These are phyloP conservation scores for Termitomyces sp. DNA, from an alignment of 768 basidiomycete species.

Conservation along the genomic window DNA sequence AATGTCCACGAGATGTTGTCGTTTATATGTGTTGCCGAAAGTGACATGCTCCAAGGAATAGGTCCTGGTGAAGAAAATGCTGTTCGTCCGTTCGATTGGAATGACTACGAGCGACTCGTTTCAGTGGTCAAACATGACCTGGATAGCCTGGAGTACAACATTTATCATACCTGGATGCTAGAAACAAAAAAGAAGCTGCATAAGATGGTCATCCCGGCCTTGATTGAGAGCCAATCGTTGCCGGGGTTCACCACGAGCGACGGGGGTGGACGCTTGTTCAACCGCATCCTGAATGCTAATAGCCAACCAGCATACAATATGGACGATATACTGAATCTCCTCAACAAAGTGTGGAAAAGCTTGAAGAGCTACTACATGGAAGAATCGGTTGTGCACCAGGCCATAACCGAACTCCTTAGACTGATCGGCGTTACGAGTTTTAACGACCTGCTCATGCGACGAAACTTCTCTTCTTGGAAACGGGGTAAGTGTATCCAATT, in stretches of 20 bases:
- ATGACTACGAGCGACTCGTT: slow-evolving; percentile 93
- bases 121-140: slow-evolving; percentile 99
- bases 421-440: slow-evolving; percentile 96
- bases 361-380: slow-evolving; percentile 99
- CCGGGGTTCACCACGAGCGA: slow-evolving; percentile 98
- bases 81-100: slow-evolving; percentile 93
- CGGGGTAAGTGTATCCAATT: slow-evolving; percentile 62
- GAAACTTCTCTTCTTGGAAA: slow-evolving; percentile 99
- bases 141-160: slow-evolving; percentile 98
- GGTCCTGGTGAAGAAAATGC: slow-evolving; percentile 93
- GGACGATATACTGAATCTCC: slow-evolving; percentile 95
- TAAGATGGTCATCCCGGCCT: slow-evolving; percentile 99
- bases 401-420: slow-evolving; percentile 91
- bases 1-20: slow-evolving; percentile 99
- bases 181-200: slow-evolving; percentile 94
- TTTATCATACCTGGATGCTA: slow-evolving; percentile 99
- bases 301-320: slow-evolving; percentile 90
- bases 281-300: slow-evolving; percentile 84
- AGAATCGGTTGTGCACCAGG: slow-evolving; percentile 93
- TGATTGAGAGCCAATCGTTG: slow-evolving; percentile 96
- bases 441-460: slow-evolving; percentile 96
- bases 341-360: slow-evolving; percentile 98
- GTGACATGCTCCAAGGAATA: slow-evolving; percentile 97
- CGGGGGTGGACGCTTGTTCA: slow-evolving; percentile 90
- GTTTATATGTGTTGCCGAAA: slow-evolving; percentile 98